Evolutionary conservation across 2,329 filamentous ascomycete species (phyloP).

Genomic region (Albifimbria verrucaria): DNA sequence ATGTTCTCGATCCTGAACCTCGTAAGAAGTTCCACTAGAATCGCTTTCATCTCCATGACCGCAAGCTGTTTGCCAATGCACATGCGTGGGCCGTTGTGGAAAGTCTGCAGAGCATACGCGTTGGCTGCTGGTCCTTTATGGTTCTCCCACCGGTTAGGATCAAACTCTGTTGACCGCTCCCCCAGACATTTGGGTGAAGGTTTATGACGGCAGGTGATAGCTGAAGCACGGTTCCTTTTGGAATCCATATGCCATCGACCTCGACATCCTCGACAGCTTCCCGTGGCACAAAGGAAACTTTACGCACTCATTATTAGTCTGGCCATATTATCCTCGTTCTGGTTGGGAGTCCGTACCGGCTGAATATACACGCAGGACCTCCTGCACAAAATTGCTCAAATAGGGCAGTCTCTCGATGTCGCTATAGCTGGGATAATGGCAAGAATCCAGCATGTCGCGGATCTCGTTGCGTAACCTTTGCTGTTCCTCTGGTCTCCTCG

Average conservation of each 20-base stretch:
- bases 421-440: constrained; percentile 10
- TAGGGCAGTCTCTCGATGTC: constrained; percentile 30
- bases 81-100: constrained; percentile 32
- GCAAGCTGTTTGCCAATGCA: constrained; percentile 35
- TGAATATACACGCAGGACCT: constrained; percentile 39
- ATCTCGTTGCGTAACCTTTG: constrained; percentile 36
- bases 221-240: constrained; percentile 35
- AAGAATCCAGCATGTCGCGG: constrained; percentile 10
- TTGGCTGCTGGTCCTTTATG: constrained; percentile 18
- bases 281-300: constrained; percentile 30
- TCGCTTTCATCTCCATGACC: constrained; percentile 34
- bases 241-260: constrained; percentile 31
- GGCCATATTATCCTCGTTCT: neutral
- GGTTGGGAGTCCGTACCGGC: constrained; percentile 20
- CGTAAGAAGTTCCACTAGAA: constrained; percentile 28
- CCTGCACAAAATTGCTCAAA: constrained; percentile 39
- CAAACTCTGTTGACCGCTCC: constrained; percentile 28
- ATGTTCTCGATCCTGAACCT: constrained; percentile 25
- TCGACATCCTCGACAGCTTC: constrained; percentile 29
- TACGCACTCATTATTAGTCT: constrained; percentile 4
- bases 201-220: constrained; percentile 33
- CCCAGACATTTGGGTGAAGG: constrained; percentile 34
- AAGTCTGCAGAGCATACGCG: constrained; percentile 30
- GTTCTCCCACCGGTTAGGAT: constrained; percentile 35
- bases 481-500: constrained; percentile 31